Evolutionary conservation across 1,284 basidiomycete species (phyloP).

Genomic region (Gyrodon tennesseensis): DNA sequence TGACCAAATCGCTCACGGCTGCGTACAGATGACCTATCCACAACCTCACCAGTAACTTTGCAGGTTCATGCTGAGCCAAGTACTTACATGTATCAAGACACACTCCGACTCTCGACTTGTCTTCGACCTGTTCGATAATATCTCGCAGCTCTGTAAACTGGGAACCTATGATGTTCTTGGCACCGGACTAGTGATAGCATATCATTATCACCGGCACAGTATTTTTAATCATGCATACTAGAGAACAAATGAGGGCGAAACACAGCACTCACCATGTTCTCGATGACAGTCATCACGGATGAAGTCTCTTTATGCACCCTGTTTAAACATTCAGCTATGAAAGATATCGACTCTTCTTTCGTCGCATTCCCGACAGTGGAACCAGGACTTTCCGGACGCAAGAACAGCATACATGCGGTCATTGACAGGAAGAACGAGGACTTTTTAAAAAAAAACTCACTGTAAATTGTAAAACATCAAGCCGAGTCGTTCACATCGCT

Average conservation of each 20-base stretch:
- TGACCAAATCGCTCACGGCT: conserved; percentile 52
- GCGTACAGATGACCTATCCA: conserved; percentile 73
- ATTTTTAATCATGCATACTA: not conserved
- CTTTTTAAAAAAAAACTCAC: conserved; percentile 57
- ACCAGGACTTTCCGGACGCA: conserved; percentile 61
- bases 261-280: conserved; percentile 70
- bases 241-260: not conserved
- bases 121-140: conserved; percentile 72
- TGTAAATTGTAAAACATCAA: conserved; percentile 83
- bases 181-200: conserved; percentile 59
- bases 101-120: conserved; percentile 76
- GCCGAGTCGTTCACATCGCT: conserved; percentile 75
- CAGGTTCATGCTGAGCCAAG: not conserved
- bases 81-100: conserved; percentile 82
- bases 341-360: conserved; percentile 59
- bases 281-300: conserved; percentile 68
- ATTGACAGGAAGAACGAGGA: not conserved
- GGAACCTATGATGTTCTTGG: conserved; percentile 77
- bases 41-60: not conserved
- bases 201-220: not conserved
- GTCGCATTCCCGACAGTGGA: conserved; percentile 73
- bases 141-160: conserved; percentile 65
- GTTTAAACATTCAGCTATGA: conserved; percentile 78
- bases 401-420: conserved; percentile 1
- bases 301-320: conserved; percentile 69